These are phyloP conservation scores for Nemania diffusa DNA, from an alignment of 2,329 filamentous ascomycete species.

Conservation along the genomic window DNA sequence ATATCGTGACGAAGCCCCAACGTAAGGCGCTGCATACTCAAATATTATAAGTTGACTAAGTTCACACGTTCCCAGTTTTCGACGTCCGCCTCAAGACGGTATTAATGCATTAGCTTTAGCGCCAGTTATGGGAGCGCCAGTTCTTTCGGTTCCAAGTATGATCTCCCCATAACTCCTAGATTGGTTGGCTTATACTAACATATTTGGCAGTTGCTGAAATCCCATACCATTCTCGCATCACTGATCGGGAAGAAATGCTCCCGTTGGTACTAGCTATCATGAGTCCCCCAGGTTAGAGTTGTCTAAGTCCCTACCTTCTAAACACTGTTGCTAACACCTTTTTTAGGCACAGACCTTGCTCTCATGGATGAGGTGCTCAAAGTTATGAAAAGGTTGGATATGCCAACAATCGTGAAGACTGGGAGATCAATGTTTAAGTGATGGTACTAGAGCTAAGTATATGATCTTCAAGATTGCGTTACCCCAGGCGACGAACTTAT, in stretches of 20 bases:
- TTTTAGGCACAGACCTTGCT: background rate
- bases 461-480: constrained; percentile 68
- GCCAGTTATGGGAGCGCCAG: background rate
- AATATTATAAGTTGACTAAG: background rate
- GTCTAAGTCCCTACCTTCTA: background rate
- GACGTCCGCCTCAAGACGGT: background rate
- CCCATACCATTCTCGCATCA: background rate
- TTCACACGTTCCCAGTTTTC: background rate
- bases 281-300: background rate
- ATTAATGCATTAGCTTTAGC: background rate
- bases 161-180: background rate
- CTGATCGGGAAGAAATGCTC: background rate
- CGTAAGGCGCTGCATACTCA: background rate
- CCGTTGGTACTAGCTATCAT: background rate
- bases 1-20: background rate
- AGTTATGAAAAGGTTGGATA: background rate
- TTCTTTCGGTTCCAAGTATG: background rate
- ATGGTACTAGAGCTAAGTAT: background rate
- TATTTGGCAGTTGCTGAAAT: background rate
- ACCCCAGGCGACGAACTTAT: constrained; percentile 71
- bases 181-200: background rate
- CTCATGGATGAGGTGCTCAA: background rate
- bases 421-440: background rate
- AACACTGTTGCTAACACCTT: background rate
- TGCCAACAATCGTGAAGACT: background rate